Percentiles rank a stretch among this genome's conserved stretches.
Evolutionary conservation across 345 rosid species (phyloP).

Genomic region (Arabis hirsuta): DNA sequence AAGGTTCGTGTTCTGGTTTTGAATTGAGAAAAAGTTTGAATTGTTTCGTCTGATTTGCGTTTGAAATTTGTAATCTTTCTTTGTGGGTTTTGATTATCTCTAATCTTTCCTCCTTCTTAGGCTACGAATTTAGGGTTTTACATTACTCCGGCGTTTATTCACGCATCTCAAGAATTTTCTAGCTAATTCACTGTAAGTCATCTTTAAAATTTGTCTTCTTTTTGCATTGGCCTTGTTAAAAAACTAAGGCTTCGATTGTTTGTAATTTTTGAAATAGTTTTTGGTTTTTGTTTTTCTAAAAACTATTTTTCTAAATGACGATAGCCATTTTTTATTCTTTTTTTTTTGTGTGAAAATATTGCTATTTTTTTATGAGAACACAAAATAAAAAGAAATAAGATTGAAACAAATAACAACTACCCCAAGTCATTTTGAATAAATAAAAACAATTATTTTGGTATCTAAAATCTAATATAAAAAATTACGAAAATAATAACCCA

Average conservation of each 20-base stretch:
- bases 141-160: conserved; percentile 4
- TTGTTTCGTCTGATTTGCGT: conserved; percentile 9
- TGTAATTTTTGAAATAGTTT: no score
- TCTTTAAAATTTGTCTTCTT: neutral
- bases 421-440: no score
- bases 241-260: neutral
- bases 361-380: no score
- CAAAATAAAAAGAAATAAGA: no score
- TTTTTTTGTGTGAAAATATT: no score
- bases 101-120: conserved; percentile 46
- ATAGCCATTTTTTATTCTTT: no score
- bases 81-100: conserved; percentile 38
- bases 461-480: no score
- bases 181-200: conserved; percentile 42
- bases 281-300: no score
- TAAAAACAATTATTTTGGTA: no score
- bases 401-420: no score
- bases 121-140: conserved; percentile 56
- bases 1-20: conserved; percentile 40
- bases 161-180: conserved; percentile 11
- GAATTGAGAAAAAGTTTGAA: neutral
- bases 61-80: neutral
- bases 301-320: no score
- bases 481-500: no score
- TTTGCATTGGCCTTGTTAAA: conserved; percentile 13